A percentile compares a stretch with the other conserved stretches of the same genome.
Conservation (phyloP, 805 yeast genomes). For the Saturnispora ahearnii region DNA sequence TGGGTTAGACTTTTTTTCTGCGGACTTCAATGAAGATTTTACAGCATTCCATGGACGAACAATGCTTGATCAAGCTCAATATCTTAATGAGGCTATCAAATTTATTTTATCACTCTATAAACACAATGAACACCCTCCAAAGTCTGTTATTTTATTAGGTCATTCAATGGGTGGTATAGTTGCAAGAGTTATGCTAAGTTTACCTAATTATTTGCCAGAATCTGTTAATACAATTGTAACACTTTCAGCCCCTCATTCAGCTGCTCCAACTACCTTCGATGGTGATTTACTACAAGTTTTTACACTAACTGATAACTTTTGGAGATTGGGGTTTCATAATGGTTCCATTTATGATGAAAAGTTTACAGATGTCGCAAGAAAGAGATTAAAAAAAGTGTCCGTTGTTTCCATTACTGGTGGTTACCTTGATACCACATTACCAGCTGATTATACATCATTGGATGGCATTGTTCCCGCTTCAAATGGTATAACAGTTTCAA, state of each 20-base stretch:
- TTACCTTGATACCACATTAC: conserved; percentile 61
- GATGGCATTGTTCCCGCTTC: conserved; percentile 60
- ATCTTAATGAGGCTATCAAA: conserved; percentile 74
- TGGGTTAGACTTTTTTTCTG: conserved; percentile 77
- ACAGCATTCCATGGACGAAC: conserved; percentile 96
- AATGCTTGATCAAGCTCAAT: conserved; percentile 87
- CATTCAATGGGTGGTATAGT: conserved; percentile 99
- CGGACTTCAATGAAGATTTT: conserved; percentile 91
- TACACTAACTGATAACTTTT: conserved; percentile 63
- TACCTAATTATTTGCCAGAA: conserved; percentile 61
- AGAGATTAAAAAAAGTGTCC: conserved; percentile 49
- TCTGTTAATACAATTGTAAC: conserved; percentile 82
- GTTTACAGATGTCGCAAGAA: conserved; percentile 29
- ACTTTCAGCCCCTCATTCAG: conserved; percentile 84
- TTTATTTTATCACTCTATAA: conserved; percentile 66
- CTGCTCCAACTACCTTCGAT: conserved; percentile 89
- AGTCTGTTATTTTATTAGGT: conserved; percentile 70
- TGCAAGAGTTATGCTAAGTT: conserved; percentile 71
- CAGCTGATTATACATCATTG: conserved; percentile 82
- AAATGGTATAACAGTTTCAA: conserved; percentile 74
- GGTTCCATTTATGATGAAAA: conserved; percentile 10
- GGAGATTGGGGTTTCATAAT: conserved; percentile 52
- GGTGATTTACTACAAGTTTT: conserved; percentile 74
- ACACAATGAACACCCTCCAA: conserved; percentile 20
- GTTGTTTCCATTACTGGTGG: conserved; percentile 90